These are phyloP conservation scores for Cynara cardunculus DNA, from an alignment of 129 eudicot species.

Conservation along the genomic window DNA sequence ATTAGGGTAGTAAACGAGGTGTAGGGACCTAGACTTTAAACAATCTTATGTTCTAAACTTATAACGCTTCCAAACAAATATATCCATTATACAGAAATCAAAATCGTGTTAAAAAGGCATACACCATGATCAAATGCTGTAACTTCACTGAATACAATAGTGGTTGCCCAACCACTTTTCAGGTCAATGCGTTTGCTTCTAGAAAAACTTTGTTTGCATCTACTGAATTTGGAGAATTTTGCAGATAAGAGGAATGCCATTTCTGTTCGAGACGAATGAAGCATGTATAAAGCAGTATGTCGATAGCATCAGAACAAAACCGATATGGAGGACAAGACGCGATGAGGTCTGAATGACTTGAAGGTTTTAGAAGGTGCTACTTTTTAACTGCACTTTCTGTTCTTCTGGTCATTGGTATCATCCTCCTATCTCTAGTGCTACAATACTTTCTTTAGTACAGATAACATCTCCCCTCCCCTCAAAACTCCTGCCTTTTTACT, in stretches of 20 bases:
- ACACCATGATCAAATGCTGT: too few relatives aligned
- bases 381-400: constrained; percentile 42
- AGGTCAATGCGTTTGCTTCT: neutral
- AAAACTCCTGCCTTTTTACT: neutral
- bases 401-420: constrained; percentile 3
- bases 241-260: constrained; percentile 49
- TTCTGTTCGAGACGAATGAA: constrained; percentile 43
- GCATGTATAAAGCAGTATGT: constrained; percentile 28
- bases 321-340: constrained; percentile 4
- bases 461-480: neutral
- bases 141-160: too few relatives aligned
- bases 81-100: too few relatives aligned
- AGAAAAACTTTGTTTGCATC: neutral
- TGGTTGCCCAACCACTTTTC: neutral
- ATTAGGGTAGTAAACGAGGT: too few relatives aligned
- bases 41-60: too few relatives aligned
- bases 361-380: constrained; percentile 36
- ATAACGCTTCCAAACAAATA: too few relatives aligned
- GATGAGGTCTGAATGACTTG: constrained; percentile 7
- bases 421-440: neutral
- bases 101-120: too few relatives aligned
- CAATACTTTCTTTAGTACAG: neutral
- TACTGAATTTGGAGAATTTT: neutral
- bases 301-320: constrained; percentile 25
- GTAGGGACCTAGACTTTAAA: too few relatives aligned